Evolutionary conservation across 768 basidiomycete genomes (phyloP), one percentile per base, ranked within the genome.

Genomic region (Kondoa subrosea): DNA sequence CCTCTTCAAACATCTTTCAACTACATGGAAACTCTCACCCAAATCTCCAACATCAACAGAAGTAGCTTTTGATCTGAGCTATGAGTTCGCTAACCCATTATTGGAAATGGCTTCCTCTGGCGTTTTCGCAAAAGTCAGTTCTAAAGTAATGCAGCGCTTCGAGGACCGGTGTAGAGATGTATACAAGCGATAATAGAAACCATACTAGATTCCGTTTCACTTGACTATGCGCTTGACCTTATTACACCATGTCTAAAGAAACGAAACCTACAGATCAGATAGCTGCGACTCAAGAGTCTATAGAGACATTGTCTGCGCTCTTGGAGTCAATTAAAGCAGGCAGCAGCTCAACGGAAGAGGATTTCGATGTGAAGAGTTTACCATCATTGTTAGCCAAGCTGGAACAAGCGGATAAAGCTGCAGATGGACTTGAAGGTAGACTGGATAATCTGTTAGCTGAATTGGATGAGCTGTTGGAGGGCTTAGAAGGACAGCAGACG

Each of bases 121-220:
- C 1, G 91, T 96, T 76, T 89, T 96, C 75, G 87, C 87, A 8
- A 85, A 87, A 75, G 85, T 95, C 2, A 88, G 88, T 1, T 83
- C 83, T 72, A 81, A 86, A 77, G 96, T 95, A 90, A 85, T 96
- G 27, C 79, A 85, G 65, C 91, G 92, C 0, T 99, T 99, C 73
- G 91, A 96, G 78, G 81, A 86, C 71, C 82, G 91, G 30, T 93
- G 90, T 76, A 58, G 80, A 66, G 79, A 81, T 64, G 79, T 93
- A 3, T 91, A 91, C 73, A 87, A 8, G 8, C 40, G 8, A 50
- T 8, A 50, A 88, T 50, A 50, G 40, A 50, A 21, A 21, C 40
- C 21, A 8, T 8, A n/a, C n/a, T n/a, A n/a, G n/a, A n/a, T n/a
- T n/a, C n/a, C n/a, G n/a, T n/a, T n/a, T n/a, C n/a, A n/a, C n/a